Base-by-base conservation (phyloP, 2,329 filamentous ascomycete genomes). In the Alternaria sp. region DNA sequence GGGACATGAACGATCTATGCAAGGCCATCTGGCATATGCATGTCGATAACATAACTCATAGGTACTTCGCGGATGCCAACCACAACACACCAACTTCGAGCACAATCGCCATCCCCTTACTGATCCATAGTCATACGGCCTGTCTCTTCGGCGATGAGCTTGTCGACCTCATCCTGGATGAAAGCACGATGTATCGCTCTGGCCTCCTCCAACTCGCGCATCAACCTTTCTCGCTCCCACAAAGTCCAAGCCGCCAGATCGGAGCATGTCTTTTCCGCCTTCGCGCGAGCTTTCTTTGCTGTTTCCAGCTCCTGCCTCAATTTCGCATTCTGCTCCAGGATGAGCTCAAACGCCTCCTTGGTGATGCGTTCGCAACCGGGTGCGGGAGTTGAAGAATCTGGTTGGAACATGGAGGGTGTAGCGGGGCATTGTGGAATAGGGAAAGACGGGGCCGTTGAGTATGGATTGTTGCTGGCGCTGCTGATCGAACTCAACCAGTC, bases 161-260 rank as follows among this genome's bases (percentile, higher is more conserved):
- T 25, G 32, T 57, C 36, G 23, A 52, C 25, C 28, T 61, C 45
- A 2, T 30, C 25, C 2, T 45, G 17, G 5, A 60, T 47, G 25
- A 49, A 51, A 36, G 44, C 15, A 13, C 17, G 19, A n/a, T 54
- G n/a, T 10, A 32, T 15, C 12, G 26, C 13, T 23, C 7, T 46
- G 5, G 13, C 28, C 23, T 23, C 11, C 6, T 19, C 40, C 28
- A 59, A 17, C 11, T 28, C 43, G 23, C 44, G n/a, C 43, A 56
- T 17, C 25, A 62, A 43, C n/a, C 49, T 32, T 0, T 49, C 13
- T 10, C 60, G 54, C 43, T 62, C 60, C 17, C 57, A 23, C 12
- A 54, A 49, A 5, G 55, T 54, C 60, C 54, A 58, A 2, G 40
- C 40, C 12, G 54, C 60, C n/a, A 62, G 54, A 26, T 52, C 49